Evolutionary conservation across 352 stramenopile genomes (phyloP).

Genomic region (Globisporangium canariense): DNA sequence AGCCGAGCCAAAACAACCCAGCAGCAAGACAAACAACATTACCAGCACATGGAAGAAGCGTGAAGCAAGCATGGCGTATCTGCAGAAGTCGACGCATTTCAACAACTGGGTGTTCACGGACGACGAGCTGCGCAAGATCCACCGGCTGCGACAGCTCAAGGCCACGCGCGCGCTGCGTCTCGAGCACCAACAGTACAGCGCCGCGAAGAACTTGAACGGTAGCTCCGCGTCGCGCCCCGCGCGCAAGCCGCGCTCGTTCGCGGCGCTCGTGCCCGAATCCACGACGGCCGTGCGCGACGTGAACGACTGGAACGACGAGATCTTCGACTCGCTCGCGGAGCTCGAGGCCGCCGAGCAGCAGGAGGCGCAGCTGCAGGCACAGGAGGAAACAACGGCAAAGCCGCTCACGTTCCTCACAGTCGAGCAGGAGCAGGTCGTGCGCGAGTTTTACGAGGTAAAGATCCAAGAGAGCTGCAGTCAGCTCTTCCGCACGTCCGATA

Average conservation of each 20-base stretch:
- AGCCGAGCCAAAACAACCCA: neutral
- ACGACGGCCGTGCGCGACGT: slow-evolving; percentile 56
- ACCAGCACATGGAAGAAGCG: neutral
- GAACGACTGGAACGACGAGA: slow-evolving; percentile 76
- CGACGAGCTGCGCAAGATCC: slow-evolving; percentile 56
- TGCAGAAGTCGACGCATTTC: slow-evolving; percentile 82
- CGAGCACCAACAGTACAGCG: slow-evolving; percentile 47
- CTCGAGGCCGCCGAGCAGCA: slow-evolving; percentile 41
- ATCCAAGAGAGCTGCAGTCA: slow-evolving; percentile 83
- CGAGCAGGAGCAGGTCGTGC: slow-evolving; percentile 62
- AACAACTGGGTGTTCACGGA: slow-evolving; percentile 86
- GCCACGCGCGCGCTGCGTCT: slow-evolving; percentile 51
- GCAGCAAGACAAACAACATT: too few species aligned
- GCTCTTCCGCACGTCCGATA: slow-evolving; percentile 85
- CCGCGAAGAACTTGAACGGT: slow-evolving; percentile 16
- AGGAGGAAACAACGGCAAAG: slow-evolving; percentile 20
- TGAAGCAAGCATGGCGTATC: slow-evolving; percentile 62
- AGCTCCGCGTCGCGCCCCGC: slow-evolving; percentile 17
- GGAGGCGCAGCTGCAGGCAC: slow-evolving; percentile 47
- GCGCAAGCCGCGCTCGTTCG: slow-evolving; percentile 79
- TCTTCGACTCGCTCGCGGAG: slow-evolving; percentile 30
- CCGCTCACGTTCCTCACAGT: slow-evolving; percentile 56
- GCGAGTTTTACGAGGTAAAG: slow-evolving; percentile 78
- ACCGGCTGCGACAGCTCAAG: slow-evolving; percentile 66
- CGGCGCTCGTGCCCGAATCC: slow-evolving; percentile 61